These are phyloP conservation scores for Oryza nivara DNA, from an alignment of 176 grass and related monocot species.

Conservation along the genomic window DNA sequence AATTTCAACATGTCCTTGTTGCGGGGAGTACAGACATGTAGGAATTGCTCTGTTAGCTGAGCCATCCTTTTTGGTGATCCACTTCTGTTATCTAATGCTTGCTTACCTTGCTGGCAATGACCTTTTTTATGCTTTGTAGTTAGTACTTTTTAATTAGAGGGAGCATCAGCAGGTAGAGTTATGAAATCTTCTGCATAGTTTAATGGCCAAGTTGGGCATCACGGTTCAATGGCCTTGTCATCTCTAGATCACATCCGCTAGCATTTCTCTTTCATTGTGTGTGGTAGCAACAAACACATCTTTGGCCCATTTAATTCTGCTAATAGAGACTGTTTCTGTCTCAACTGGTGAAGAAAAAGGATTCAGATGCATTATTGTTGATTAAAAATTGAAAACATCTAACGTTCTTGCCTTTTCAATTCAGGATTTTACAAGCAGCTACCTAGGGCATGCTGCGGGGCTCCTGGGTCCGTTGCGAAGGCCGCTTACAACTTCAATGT, in stretches of 20 bases:
- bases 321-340: constrained; percentile 33
- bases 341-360: constrained; percentile 20
- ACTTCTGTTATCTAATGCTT: constrained; percentile 30
- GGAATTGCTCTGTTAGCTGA: constrained; percentile 45
- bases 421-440: constrained; percentile 59
- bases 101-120: constrained; percentile 31
- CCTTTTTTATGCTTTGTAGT: background rate
- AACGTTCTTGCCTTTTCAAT: constrained; percentile 31
- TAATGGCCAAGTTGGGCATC: background rate
- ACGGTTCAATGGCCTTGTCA: background rate
- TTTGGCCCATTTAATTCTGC: constrained; percentile 6
- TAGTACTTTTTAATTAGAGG: constrained; percentile 12
- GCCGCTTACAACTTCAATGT: constrained; percentile 68
- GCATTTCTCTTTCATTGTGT: constrained; percentile 29
- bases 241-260: constrained; percentile 31
- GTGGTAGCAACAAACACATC: background rate
- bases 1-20: constrained; percentile 40
- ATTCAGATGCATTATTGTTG: constrained; percentile 16
- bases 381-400: constrained; percentile 31
- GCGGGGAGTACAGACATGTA: constrained; percentile 36
- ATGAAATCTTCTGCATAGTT: background rate
- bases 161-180: constrained; percentile 17
- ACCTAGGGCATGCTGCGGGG: constrained; percentile 62
- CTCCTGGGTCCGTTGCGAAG: constrained; percentile 45
- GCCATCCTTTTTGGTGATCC: constrained; percentile 33